Base-by-base conservation (phyloP, 495 filamentous ascomycete species). In the Trypethelium eluteriae region DNA sequence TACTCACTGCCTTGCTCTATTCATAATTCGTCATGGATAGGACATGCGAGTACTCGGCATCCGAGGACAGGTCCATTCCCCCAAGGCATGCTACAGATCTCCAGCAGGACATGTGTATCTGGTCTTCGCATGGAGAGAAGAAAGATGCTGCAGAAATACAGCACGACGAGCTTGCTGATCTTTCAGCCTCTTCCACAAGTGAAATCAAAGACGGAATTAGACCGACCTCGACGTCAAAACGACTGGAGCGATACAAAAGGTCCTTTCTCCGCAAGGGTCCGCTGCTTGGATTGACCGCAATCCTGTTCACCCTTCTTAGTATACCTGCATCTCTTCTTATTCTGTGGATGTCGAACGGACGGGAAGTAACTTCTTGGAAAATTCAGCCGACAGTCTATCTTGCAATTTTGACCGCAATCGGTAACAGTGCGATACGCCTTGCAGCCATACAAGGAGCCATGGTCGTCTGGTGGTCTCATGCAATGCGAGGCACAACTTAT, bases 391-490 rank as follows among this genome's bases (percentile, higher is more conserved):
- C 53, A 14, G 57, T 62, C 38, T 67, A 62, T 47, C 57, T 67
- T 38, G 65, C 65, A 7, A 62, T 62, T 47, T 61, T 67, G 36
- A 67, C 65, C 9, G 65, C 65, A 41, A 46, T 67, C 18, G 44
- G 41, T 38, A 67, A 67, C 38, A 62, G 44, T 35, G 34, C 53
- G 38, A 38, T 67, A 44, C 18, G 25, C 16, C 62, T 62, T 46
- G 65, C 65, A 41, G 49, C 65, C n/a, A 35, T 62, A 34, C 65
- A 67, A 62, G 65, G 65, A 36, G 50, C 57, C 38, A 53, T 67
- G 36, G 57, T 67, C 18, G 38, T 61, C 34, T 67, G 44, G 32
- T 67, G 65, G 65, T 38, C 41, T 36, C 9, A 46, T 16, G 65
- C 65, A 32, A 34, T 67, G 11, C 38, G 50, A 47, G 65, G 65